These are phyloP conservation scores for Phytophthora sp. DNA, from an alignment of 352 stramenopile genomes.

Conservation along the genomic window DNA sequence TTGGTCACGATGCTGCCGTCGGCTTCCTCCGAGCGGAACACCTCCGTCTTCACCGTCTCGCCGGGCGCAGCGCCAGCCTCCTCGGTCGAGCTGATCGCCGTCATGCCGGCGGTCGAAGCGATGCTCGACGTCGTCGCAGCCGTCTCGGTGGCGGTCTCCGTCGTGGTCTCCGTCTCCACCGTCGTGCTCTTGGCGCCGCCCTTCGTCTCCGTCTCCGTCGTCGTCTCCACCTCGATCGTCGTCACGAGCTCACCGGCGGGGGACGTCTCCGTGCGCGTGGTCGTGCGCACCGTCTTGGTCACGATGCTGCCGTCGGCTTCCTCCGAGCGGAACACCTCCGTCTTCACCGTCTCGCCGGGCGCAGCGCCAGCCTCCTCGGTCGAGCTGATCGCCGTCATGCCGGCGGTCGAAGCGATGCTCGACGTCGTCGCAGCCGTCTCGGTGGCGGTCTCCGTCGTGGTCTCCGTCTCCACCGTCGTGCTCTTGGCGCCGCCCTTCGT, in stretches of 20 bases:
- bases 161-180: not conserved
- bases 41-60: not conserved
- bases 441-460: constrained; percentile 1
- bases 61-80: not conserved
- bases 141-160: not conserved
- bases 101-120: not conserved
- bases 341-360: constrained; percentile 3
- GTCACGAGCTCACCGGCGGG: not conserved
- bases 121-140: not conserved
- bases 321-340: constrained; percentile 4
- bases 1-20: not conserved
- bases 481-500: not conserved
- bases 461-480: not conserved
- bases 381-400: constrained; percentile 2
- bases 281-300: not conserved
- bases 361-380: not conserved
- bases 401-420: not conserved
- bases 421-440: not conserved
- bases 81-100: not conserved
- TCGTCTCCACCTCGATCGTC: constrained; percentile 1
- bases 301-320: not conserved
- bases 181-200: not conserved
- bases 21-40: not conserved
- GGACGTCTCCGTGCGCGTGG: not conserved
- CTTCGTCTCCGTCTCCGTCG: not conserved